Base-by-base conservation (phyloP, 2,329 filamentous ascomycete genomes). In the Calcarisporium arbuscula region DNA sequence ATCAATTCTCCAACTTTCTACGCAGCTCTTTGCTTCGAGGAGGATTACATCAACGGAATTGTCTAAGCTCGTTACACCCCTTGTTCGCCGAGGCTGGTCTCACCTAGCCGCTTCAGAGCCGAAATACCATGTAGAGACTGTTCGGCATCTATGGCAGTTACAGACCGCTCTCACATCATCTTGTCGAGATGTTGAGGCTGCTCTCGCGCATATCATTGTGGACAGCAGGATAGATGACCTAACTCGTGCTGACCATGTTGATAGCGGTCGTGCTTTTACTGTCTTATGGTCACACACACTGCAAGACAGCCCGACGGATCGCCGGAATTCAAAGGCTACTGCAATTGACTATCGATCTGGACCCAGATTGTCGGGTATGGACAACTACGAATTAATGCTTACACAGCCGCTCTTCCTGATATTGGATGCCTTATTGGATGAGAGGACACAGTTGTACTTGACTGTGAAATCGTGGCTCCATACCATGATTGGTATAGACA, bases 111-210 rank as follows among this genome's bases (percentile, higher is more conserved):
- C 85, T n/a, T 71, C 80, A 10, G 80, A 82, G 42, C 88, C 89
- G 1, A 95, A 95, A 53, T 94, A 90, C 46, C 92, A 96, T 52
- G 89, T 98, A 20, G 94, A 98, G 62, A 82, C 88, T 14, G 85
- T 94, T 8, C 79, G 85, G 38, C 82, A 80, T 46, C 65, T 98
- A 25, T 94, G 92, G 85, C 79, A 87, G 45, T 64, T 98, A 33
- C 88, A 96, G 47, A 75, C 72, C 17, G 73, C 79, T 1, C 72
- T 94, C 10, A 75, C 81, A 2, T 64, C 71, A 25, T 64, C 72
- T 2, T 80, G 80, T 46, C 79, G 83, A 33, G 77, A 88, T 29
- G 80, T 95, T 5, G 89, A 95, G 57, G 86, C 85, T 17, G 77
- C 85, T 0, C 76, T 94, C 26, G 74, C 79, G 17, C 70, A 74